phyloP scores from a whole-genome alignment of 805 yeast genomes.

The Candida boleticola region DNA sequence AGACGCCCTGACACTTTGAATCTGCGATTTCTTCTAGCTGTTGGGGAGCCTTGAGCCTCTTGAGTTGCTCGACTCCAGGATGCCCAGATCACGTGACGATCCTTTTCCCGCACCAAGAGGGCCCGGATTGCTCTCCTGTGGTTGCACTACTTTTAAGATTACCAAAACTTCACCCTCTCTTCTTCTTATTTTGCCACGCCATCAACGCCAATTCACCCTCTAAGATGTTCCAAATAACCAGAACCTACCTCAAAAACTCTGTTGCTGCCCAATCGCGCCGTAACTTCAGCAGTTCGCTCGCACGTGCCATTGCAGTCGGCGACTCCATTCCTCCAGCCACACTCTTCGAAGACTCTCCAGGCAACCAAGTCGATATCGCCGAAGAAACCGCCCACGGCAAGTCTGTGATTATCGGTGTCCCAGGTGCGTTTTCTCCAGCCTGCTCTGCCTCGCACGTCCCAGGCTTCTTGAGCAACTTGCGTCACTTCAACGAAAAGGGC shows the following conservation, averaged over 20 bases:
- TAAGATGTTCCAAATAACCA: conserved; percentile 12
- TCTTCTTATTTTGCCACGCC: not conserved
- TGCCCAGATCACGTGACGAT: too few species aligned
- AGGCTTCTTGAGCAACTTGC: conserved; percentile 56
- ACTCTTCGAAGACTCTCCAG: conserved; percentile 65
- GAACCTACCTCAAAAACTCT: not conserved
- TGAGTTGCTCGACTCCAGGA: too few species aligned
- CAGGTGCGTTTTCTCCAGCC: conserved; percentile 77
- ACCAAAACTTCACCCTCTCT: too few species aligned
- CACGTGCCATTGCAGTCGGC: conserved; percentile 48
- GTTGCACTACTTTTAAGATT: too few species aligned
- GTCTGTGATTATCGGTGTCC: conserved; percentile 39
- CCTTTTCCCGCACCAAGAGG: too few species aligned
- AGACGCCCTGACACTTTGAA: too few species aligned
- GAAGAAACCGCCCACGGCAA: conserved; percentile 37
- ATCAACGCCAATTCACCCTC: too few species aligned
- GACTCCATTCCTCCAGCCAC: conserved; percentile 57
- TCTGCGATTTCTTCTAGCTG: too few species aligned
- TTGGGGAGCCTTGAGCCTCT: too few species aligned
- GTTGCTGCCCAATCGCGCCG: conserved; percentile 10
- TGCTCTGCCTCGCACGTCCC: conserved; percentile 75
- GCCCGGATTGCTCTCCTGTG: too few species aligned
- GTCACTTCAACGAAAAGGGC: conserved; percentile 65
- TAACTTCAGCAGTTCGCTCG: conserved; percentile 18
- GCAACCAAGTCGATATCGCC: conserved; percentile 56